phyloP scores from a whole-genome alignment of 371 early-diverging fungal species.

The Dinochytrium kinnereticum region DNA sequence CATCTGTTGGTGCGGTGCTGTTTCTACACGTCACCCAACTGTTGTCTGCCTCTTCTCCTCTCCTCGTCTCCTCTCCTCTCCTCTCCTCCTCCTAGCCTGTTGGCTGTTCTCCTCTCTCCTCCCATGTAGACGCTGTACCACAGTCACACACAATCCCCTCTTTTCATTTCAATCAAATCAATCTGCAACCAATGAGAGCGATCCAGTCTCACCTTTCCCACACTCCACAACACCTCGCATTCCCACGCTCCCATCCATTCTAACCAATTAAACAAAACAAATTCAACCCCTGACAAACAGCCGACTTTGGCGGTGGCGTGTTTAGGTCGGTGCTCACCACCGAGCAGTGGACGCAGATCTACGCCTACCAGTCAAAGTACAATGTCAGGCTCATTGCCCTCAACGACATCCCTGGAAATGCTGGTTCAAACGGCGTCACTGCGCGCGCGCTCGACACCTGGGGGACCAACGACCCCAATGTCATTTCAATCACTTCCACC shows the following conservation, averaged over 20 bases:
- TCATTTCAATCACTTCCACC: neutral
- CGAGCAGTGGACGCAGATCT: conserved; percentile 27
- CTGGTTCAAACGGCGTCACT: neutral
- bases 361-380: conserved; percentile 27
- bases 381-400: conserved; percentile 29
- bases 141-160: neutral
- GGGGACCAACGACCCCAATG: neutral
- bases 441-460: conserved; percentile 2
- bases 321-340: conserved; percentile 17
- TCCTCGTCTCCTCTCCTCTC: neutral
- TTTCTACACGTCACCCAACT: neutral
- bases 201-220: too few relatives aligned
- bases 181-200: too few relatives aligned
- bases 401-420: conserved; percentile 26
- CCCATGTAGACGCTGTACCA: too few relatives aligned
- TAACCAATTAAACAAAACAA: too few relatives aligned
- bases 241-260: too few relatives aligned
- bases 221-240: too few relatives aligned
- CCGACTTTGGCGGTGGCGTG: conserved; percentile 18
- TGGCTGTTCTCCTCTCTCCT: neutral
- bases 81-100: neutral
- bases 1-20: neutral
- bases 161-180: neutral
- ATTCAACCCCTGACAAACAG: too few relatives aligned
- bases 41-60: neutral